Evolutionary conservation across 2,329 filamentous ascomycete species (phyloP).

Genomic region (Claviceps humidiphila): DNA sequence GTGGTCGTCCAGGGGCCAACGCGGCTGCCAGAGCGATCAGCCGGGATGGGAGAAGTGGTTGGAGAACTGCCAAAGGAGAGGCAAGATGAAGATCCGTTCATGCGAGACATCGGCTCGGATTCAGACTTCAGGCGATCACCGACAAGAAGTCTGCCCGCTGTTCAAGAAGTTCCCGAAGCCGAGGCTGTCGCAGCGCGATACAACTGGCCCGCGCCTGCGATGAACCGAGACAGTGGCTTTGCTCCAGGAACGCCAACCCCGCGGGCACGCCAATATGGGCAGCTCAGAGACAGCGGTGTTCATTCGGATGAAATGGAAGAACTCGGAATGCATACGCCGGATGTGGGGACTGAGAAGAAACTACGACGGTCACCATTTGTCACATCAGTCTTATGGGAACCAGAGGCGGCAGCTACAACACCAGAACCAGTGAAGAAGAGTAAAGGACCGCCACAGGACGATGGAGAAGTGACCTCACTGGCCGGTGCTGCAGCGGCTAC

Average conservation of each 20-base stretch:
- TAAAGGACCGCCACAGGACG: conserved; percentile 14
- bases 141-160: conserved; percentile 33
- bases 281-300: conserved; percentile 42
- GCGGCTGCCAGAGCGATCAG: conserved; percentile 18
- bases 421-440: conserved; percentile 32
- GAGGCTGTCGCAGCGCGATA: conserved; percentile 19
- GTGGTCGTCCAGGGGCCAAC: conserved; percentile 9
- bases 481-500: neutral
- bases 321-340: conserved; percentile 15
- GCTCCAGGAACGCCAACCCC: conserved; percentile 29
- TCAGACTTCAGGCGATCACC: conserved; percentile 30
- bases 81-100: conserved; percentile 11
- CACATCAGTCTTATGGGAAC: conserved; percentile 28
- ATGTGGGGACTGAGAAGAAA: conserved; percentile 15
- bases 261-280: conserved; percentile 22
- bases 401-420: conserved; percentile 21
- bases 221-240: conserved; percentile 23
- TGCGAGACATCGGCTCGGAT: conserved; percentile 13
- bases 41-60: conserved; percentile 17
- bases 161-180: conserved; percentile 37
- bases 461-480: conserved; percentile 13
- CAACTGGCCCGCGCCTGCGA: conserved; percentile 18
- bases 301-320: conserved; percentile 38
- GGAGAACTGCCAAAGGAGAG: conserved; percentile 20
- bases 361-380: conserved; percentile 20